These are phyloP conservation scores for Juncus inflexus DNA, from an alignment of 176 grass and related monocot genomes.

Conservation along the genomic window DNA sequence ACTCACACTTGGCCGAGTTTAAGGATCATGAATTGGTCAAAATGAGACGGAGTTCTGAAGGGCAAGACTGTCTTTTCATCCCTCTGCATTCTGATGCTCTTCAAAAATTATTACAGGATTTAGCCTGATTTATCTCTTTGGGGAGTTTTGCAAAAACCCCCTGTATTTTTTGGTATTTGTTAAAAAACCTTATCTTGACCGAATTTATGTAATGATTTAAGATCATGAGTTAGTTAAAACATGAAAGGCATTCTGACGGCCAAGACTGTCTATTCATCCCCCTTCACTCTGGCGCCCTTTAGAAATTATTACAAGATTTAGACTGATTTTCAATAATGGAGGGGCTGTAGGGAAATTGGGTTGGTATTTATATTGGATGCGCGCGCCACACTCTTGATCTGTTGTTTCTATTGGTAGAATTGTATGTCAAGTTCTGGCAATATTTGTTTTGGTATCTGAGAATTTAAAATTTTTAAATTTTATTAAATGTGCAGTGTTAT, in stretches of 20 bases:
- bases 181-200: too few species aligned
- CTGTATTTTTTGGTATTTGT: too few species aligned
- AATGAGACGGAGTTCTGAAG: constrained; percentile 74
- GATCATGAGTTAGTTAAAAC: constrained; percentile 86
- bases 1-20: constrained; percentile 87
- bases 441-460: too few species aligned
- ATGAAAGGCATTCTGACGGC: constrained; percentile 76
- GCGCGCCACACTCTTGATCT: constrained; percentile 11
- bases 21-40: constrained; percentile 94
- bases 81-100: constrained; percentile 73
- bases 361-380: neutral
- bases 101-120: constrained; percentile 61
- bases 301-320: constrained; percentile 68
- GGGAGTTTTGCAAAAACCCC: neutral
- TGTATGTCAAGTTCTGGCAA: too few species aligned
- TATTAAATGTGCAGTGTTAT: too few species aligned
- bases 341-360: neutral
- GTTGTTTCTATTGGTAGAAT: neutral
- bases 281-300: constrained; percentile 62
- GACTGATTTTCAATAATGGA: constrained; percentile 29
- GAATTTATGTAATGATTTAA: too few species aligned
- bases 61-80: constrained; percentile 81
- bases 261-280: constrained; percentile 87
- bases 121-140: constrained; percentile 38
- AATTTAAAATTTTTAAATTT: too few species aligned